A percentile compares a stretch with the other conserved stretches of the same genome.
Conservation (phyloP, 805 yeast genomes). For the Hanseniaspora hatyaiensis region DNA sequence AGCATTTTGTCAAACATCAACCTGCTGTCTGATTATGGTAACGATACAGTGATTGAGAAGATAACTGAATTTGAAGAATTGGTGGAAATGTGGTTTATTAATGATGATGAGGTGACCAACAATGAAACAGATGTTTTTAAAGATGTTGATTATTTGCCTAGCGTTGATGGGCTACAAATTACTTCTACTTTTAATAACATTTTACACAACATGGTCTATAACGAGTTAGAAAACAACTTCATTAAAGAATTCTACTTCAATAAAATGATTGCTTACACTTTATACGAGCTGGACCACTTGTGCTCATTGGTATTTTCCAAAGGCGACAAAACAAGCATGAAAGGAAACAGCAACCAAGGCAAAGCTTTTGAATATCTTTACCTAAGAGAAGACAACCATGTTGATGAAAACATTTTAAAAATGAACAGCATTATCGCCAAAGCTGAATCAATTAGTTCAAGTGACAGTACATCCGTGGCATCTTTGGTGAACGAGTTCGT, state of each 20-base stretch:
- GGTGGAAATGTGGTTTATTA: constrained; percentile 10
- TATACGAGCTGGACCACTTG: background rate
- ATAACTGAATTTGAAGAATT: too few species aligned
- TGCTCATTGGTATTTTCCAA: background rate
- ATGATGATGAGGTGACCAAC: constrained; percentile 3
- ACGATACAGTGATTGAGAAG: too few species aligned
- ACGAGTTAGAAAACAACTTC: background rate
- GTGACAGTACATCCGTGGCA: too few species aligned
- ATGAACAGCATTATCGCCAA: constrained; percentile 4
- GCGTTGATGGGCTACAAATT: constrained; percentile 5
- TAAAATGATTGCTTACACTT: background rate
- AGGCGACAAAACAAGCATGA: background rate
- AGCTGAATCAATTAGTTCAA: too few species aligned
- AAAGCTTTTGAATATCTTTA: constrained; percentile 9
- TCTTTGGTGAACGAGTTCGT: constrained; percentile 1
- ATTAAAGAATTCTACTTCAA: background rate
- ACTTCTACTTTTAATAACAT: background rate
- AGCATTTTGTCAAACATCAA: constrained; percentile 1
- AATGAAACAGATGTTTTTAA: background rate
- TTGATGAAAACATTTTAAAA: background rate
- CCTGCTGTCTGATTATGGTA: background rate
- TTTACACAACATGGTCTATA: background rate
- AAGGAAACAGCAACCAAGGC: background rate
- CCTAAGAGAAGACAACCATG: constrained; percentile 9
- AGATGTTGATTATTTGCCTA: background rate